phyloP scores from a whole-genome alignment of 192 early-diverging fungal genomes.

The Thoreauomyces humboldtii region DNA sequence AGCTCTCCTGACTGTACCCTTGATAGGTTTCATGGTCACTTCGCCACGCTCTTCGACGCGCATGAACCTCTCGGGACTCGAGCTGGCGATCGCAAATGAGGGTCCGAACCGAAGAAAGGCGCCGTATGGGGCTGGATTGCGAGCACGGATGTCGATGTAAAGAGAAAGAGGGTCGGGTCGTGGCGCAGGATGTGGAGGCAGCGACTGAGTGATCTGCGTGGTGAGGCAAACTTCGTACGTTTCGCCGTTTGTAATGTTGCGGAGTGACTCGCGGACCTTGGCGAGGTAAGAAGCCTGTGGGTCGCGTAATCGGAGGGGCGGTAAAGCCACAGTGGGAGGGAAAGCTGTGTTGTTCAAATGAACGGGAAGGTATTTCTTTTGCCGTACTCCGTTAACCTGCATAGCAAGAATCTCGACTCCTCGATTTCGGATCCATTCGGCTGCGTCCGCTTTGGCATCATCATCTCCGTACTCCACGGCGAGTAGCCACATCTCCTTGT shows the following conservation, averaged over 20 bases:
- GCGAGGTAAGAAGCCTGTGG: slow-evolving; percentile 49
- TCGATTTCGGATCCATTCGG: slow-evolving; percentile 20
- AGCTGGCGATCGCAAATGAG: slow-evolving; percentile 45
- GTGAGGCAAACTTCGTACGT: slow-evolving; percentile 96
- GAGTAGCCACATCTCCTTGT: slow-evolving; percentile 29
- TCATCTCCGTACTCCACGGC: background rate
- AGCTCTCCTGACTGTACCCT: slow-evolving; percentile 66
- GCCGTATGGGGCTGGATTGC: slow-evolving; percentile 87
- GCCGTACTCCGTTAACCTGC: background rate
- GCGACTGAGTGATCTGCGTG: slow-evolving; percentile 56
- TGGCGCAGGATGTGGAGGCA: background rate
- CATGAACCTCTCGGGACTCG: slow-evolving; percentile 85
- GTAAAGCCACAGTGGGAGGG: background rate
- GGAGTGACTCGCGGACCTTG: slow-evolving; percentile 54
- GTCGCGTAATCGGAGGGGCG: slow-evolving; percentile 10
- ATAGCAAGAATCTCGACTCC: background rate
- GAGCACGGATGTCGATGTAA: slow-evolving; percentile 64
- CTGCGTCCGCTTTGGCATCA: background rate
- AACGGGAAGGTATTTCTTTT: too few species aligned
- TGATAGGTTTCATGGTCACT: slow-evolving; percentile 95
- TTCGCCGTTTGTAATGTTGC: slow-evolving; percentile 77
- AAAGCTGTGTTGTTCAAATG: background rate
- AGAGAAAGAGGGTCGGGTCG: slow-evolving; percentile 36
- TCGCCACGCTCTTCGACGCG: slow-evolving; percentile 38
- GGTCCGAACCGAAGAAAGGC: slow-evolving; percentile 63